Conservation (phyloP, 352 stramenopile genomes). For the Thalassiosira gravida region DNA sequence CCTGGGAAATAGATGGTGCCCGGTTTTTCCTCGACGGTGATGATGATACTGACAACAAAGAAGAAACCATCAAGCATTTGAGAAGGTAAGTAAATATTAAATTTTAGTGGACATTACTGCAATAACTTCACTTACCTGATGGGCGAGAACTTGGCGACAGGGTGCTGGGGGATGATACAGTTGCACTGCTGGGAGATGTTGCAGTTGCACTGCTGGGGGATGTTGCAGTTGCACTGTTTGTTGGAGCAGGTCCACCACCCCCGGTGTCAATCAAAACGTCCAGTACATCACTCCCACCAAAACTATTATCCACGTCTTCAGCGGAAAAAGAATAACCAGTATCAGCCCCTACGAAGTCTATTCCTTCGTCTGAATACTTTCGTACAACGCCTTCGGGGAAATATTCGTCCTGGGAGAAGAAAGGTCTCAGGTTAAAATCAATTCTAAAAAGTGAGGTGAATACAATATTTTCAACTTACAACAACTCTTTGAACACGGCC, state of each 20-base stretch:
- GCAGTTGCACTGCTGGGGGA: neutral
- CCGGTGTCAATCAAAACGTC: too few relatives aligned
- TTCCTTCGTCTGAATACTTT: slow-evolving; percentile 18
- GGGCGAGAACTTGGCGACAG: neutral
- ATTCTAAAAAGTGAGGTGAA: too few relatives aligned
- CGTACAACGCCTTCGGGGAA: slow-evolving; percentile 3
- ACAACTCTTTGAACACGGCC: slow-evolving; percentile 31
- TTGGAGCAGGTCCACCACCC: neutral
- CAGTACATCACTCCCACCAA: too few relatives aligned
- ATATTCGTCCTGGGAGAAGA: slow-evolving; percentile 5
- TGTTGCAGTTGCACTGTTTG: neutral
- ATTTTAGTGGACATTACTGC: too few relatives aligned
- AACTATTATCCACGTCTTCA: too few relatives aligned
- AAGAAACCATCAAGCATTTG: neutral
- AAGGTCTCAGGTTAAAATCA: too few relatives aligned
- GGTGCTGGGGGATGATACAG: too few relatives aligned
- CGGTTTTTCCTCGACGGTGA: neutral
- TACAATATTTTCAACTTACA: too few relatives aligned
- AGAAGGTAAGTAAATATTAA: neutral
- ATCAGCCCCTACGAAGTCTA: slow-evolving; percentile 3
- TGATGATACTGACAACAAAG: neutral
- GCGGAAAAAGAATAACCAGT: too few relatives aligned
- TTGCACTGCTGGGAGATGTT: slow-evolving; percentile 2
- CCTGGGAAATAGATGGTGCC: neutral
- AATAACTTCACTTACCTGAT: neutral